Evolutionary conservation across 2,329 filamentous ascomycete genomes (phyloP).

Genomic region (Alternaria sp.): DNA sequence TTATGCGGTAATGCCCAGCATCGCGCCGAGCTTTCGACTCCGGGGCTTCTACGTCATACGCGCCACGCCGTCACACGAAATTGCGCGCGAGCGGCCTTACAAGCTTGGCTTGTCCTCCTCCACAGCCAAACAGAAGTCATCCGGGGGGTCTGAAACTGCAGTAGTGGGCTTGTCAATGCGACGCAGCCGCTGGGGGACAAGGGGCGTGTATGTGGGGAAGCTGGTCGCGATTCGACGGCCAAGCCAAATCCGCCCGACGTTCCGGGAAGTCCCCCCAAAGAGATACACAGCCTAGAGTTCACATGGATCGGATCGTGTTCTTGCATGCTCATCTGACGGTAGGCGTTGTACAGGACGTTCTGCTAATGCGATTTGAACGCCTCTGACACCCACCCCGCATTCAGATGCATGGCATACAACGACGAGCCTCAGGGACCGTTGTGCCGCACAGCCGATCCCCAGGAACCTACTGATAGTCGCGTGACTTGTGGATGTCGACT

Average conservation of each 20-base stretch:
- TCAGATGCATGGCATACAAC: conserved; percentile 5
- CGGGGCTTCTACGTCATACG: conserved; percentile 30
- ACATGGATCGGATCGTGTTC: conserved; percentile 9
- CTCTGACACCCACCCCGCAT: conserved; percentile 7
- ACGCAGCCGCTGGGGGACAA: conserved; percentile 27
- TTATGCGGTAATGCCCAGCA: conserved; percentile 37
- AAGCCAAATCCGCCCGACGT: conserved; percentile 18
- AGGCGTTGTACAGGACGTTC: not conserved
- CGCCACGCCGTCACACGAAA: conserved; percentile 29
- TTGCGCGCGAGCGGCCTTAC: conserved; percentile 13
- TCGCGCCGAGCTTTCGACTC: conserved; percentile 29
- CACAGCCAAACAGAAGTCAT: conserved; percentile 25
- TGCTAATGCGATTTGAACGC: conserved; percentile 4
- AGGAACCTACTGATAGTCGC: not conserved
- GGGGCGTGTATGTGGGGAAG: conserved; percentile 30
- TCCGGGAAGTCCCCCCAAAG: conserved; percentile 10
- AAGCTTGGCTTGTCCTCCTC: conserved; percentile 25
- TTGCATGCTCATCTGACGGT: conserved; percentile 7
- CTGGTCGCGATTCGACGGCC: conserved; percentile 22
- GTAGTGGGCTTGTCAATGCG: conserved; percentile 30
- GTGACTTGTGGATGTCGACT: conserved; percentile 1
- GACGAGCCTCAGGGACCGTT: conserved; percentile 5
- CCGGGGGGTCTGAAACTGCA: conserved; percentile 19
- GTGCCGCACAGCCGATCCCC: conserved; percentile 12
- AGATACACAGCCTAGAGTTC: conserved; percentile 5